Evolutionary conservation across 148 eudicot species (phyloP), one percentile per base, ranked within the genome.

Genomic region (Rhododendron williamsianum): DNA sequence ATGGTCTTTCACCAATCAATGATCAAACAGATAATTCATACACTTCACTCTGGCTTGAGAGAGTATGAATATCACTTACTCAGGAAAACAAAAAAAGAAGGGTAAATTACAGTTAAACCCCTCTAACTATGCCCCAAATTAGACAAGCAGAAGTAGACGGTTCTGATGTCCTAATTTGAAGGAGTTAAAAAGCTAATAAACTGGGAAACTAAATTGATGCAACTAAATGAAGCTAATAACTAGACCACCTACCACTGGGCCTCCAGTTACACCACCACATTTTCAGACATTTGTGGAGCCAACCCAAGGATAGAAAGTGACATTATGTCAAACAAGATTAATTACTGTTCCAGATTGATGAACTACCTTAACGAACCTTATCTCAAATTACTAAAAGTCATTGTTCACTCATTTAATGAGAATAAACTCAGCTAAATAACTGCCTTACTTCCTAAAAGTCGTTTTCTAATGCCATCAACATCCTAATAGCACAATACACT

Each of bases 231-330:
- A 63, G 54, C 36, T 25, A 82, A 63, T 41, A 60, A 82, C 52
- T 41, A 43, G 52, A 60, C 76, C 73, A 63, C 74, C 84, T 41
- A 82, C 76, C 84, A 82, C 76, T 12, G 23, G 41, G 13, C 52
- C 33, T n/a, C 19, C 54, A 51, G 65, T 30, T 13, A 8, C 67
- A 33, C n/a, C 36, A 54, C 71, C 71, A 36, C 71, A 19, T 54
- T 46, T 80, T 51, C 38, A 15, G 27, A 54, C 30, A 81, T 80
- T 49, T n/a, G 56, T 78, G 81, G 56, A 78, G 81, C 8, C 18
- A 41, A 77, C 58, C 19, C 41, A 51, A 43, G n/a, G 67, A 80
- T 38, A 51, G 1, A 80, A 19, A 80, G 67, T 16, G 21, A 48
- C 36, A 0, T 48, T 45, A 3, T 9, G 35, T 30, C 67, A 80